Conservation (phyloP, 2,329 filamentous ascomycete genomes). For the Dactylellina haptotyla region DNA sequence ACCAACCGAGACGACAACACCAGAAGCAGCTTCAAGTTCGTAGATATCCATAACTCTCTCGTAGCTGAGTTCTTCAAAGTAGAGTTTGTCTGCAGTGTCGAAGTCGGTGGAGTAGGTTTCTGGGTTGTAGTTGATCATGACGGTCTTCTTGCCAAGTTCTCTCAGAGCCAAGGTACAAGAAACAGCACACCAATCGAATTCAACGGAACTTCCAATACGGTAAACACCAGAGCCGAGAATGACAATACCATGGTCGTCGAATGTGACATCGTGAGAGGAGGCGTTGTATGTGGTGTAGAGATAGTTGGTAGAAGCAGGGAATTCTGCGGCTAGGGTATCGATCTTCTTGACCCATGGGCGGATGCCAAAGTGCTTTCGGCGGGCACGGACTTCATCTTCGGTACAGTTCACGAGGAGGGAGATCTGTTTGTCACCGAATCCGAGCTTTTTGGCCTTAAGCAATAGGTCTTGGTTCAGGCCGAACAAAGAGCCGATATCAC, state of each 20-base stretch:
- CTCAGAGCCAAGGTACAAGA: constrained; percentile 85
- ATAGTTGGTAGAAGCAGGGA: constrained; percentile 94
- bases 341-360: constrained; percentile 98
- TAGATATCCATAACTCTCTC: constrained; percentile 99
- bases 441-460: constrained; percentile 92
- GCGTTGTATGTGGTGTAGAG: constrained; percentile 98
- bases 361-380: constrained; percentile 85
- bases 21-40: constrained; percentile 83
- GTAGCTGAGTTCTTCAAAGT: constrained; percentile 96
- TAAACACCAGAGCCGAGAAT: constrained; percentile 96
- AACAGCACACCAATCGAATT: constrained; percentile 98
- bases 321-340: constrained; percentile 95
- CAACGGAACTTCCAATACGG: constrained; percentile 95
- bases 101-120: constrained; percentile 86
- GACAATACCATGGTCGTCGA: constrained; percentile 89
- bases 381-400: constrained; percentile 88
- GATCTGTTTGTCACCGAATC: constrained; percentile 97
- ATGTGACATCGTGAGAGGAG: constrained; percentile 88
- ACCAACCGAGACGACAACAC: constrained; percentile 94
- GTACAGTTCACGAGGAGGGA: constrained; percentile 82
- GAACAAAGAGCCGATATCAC: constrained; percentile 82
- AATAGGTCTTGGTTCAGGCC: constrained; percentile 88
- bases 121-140: constrained; percentile 94
- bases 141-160: constrained; percentile 91
- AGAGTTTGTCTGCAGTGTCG: constrained; percentile 88